phyloP scores from a whole-genome alignment of 2,329 filamentous ascomycete genomes.

The Zasmidium cellare region DNA sequence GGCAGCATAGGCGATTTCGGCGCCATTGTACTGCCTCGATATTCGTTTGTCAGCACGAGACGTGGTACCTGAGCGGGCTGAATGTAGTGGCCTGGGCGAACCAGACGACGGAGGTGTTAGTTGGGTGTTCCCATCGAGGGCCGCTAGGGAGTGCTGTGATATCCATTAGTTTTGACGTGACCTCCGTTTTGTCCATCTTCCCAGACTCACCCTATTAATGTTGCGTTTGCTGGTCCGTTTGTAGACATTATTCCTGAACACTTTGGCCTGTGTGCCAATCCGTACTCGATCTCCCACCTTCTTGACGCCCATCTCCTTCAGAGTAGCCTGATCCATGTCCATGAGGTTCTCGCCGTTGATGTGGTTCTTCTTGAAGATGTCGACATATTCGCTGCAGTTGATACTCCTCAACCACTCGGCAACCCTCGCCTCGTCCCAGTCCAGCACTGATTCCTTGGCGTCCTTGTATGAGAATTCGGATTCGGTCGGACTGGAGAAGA shows the following conservation, averaged over 20 bases:
- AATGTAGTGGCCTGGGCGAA: slow-evolving; percentile 63
- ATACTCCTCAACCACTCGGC: slow-evolving; percentile 88
- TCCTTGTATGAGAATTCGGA: slow-evolving; percentile 76
- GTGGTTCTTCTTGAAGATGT: slow-evolving; percentile 84
- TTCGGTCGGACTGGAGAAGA: slow-evolving; percentile 80
- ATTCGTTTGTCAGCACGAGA: slow-evolving; percentile 50
- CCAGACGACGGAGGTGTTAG: slow-evolving; percentile 61
- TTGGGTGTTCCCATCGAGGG: slow-evolving; percentile 65
- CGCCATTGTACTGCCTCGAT: slow-evolving; percentile 46
- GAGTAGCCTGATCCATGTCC: slow-evolving; percentile 92
- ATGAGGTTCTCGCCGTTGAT: slow-evolving; percentile 97
- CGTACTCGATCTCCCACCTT: slow-evolving; percentile 96
- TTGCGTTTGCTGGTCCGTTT: slow-evolving; percentile 63
- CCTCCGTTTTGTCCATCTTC: not conserved
- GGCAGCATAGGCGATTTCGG: slow-evolving; percentile 46
- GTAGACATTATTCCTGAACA: slow-evolving; percentile 51
- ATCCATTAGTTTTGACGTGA: slow-evolving; percentile 1
- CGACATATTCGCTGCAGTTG: slow-evolving; percentile 91
- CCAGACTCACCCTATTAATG: slow-evolving; percentile 67
- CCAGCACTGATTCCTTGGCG: slow-evolving; percentile 39
- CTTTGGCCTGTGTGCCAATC: slow-evolving; percentile 58
- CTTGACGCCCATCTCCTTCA: slow-evolving; percentile 97
- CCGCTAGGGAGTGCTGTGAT: slow-evolving; percentile 75
- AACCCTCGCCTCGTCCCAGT: slow-evolving; percentile 89
- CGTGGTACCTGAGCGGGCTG: slow-evolving; percentile 48